Base-by-base conservation (phyloP, 345 rosid genomes). In the Odontarrhena argentea region DNA sequence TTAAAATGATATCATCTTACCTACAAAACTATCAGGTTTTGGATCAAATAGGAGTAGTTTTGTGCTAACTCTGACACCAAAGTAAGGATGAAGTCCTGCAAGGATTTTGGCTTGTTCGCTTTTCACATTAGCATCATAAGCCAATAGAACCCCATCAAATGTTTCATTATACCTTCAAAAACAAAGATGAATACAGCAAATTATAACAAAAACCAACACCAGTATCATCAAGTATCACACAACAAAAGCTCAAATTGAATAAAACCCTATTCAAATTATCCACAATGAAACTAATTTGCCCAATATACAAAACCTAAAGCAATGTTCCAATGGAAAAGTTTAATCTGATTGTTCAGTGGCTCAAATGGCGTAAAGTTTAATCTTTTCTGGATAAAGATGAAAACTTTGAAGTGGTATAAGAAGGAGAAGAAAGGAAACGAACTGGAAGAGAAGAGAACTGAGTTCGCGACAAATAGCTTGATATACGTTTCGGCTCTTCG, bases 391-490 rank as follows among this genome's bases (percentile, higher is more conserved):
- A 47, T 2, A 25, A 50, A 8, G 24, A 51, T 25, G 12, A 24
- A 34, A 47, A 52, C 13, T 9, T 2, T 13, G 44, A 26, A 22
- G 12, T 8, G n/a, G n/a, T n/a, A n/a, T 40, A 5, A 7, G 12
- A 38, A 36, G 25, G 61, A 53, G 30, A 46, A 55, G 25, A 37
- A 47, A 68, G 61, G 63, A 65, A 76, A 90, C 97, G 67, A 73
- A 91, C 97, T 81, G 83, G 87, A 93, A 93, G 24, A 88, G 91
- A 34, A 84, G 70, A 63, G 91, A 53, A 73, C 96, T 87, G 63
- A 94, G 91, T 79, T 91, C 84, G 24, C 87, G 87, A 48, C 85
- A 85, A n/a, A 93, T 83, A 1, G 92, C 96, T 14, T 75, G 74
- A 52, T 76, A 35, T 48, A 83, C 76, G 53, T 78, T 77, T 30